Evolutionary conservation across 164 flowering plant genomes (phyloP), one percentile per base, ranked within the genome.

Genomic region (Macadamia tetraphylla): DNA sequence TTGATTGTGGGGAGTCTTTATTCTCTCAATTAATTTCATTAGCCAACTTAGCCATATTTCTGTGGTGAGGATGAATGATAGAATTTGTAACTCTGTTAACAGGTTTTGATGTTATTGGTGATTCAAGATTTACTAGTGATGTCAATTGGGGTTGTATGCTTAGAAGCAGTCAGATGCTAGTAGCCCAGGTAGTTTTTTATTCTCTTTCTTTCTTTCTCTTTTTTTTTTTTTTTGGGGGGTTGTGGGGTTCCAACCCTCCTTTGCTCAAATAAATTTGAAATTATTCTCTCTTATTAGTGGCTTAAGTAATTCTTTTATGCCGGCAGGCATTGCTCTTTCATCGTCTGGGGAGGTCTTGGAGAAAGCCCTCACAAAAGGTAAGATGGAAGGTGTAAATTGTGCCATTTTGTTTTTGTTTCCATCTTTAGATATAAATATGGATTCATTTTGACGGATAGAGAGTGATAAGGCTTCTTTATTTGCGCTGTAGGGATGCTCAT

Each of bases 111-210:
- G 80, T 87, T 52, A 87, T 94, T 76, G 88, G 80, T 60, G 98
- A 90, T 71, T 78, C 97, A 31, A 92, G 82, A 73, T 81, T 81
- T 65, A 84, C 89, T 8, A 92, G 89, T 73, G 99, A 94, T 77
- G 90, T 84, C 14, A 62, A 75, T 65, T 94, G 98, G 98, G 99
- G 99, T 57, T 94, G 99, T 79, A 94, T 94, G 99, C 87, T 92
- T 69, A 81, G 99, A 63, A 94, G 99, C 72, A 87, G 99, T 73
- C 99, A 94, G 79, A 94, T 94, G 99, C 98, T 94, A 76, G 81
- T 90, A 70, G 97, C 99, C 42, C 99, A 94, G 88, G 98, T 84
- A 67, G 10, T 69, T 65, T 42, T 59, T 63, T 23, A 0, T 48
- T 15, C 49, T 29, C 69, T n/a, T 29, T 58, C 12, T 63, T 44